Base-by-base conservation (phyloP, 352 stramenopile genomes). In the Pythium aphanidermatum region DNA sequence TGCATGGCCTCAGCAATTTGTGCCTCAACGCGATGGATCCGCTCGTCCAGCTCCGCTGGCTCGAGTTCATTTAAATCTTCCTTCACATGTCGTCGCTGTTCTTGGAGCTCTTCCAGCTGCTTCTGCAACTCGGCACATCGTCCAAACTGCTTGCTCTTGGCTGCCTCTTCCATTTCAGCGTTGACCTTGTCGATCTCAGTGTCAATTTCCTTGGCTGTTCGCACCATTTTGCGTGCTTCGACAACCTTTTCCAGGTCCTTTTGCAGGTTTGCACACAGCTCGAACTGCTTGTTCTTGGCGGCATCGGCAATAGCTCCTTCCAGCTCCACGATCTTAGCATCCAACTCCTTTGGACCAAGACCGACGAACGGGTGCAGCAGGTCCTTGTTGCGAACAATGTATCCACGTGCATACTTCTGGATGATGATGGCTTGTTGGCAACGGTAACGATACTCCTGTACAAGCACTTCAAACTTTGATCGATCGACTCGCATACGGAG, bases 41-140 rank as follows among this genome's bases (percentile, higher is more conserved):
- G 79, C 25, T 87, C 77, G 41, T 95, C 83, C 3, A 95, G 53
- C 17, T 95, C 83, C 11, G 71, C 65, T 5, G 83, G 65, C 31
- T 93, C 81, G 23, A 95, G 51, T n/a, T 95, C 83, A 19, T 90
- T 87, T 36, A 93, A 30, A 25, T 92, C 81, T 61, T 95, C 81
- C 46, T 89, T 84, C 29, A 95, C 63, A 16, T 86, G 60, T 32
- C 74, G 79, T 2, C 81, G 64, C 36, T 78, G 65, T 45, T 90
- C 78, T 39, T 92, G 68, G 13, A 95, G 58, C 31, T 74, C 75
- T 48, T 91, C 80, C 4, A 93, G 48, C 32, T 90, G 63, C 36
- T 86, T 90, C 31, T 95, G 81, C 11, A 95, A 39, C 13, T 88
- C 74, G 12, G 77, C 83, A 56, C 83, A 95, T 10, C 64, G 59